Evolutionary conservation across 148 eudicot genomes (phyloP), one percentile per base, ranked within the genome.

Genomic region (Camellia lanceoleosa): DNA sequence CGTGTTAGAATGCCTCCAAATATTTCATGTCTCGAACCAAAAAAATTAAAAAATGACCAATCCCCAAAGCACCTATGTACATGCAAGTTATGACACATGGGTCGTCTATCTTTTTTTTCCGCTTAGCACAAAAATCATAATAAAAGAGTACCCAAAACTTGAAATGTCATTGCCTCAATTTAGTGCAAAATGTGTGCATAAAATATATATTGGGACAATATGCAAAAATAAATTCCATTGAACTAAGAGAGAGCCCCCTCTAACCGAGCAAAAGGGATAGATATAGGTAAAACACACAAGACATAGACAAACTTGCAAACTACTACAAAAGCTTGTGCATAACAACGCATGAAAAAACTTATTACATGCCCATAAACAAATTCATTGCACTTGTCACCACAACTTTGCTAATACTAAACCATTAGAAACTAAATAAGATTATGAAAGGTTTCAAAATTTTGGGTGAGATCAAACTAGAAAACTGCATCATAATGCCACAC

Each of bases 361-460:
- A 23, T 23, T 23, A 23, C 23, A 23, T 23, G 23, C 23, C 23
- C 23, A 23, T 23, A 23, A 23, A 23, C 23, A 23, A 23, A 23
- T 23, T 23, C 23, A 23, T 23, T 23, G 23, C 23, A 23, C 23
- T 23, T 23, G 23, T 23, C 14, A 3, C 62, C 18, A 2, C 14
- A 59, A 8, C 62, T 16, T 16, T 16, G 2, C 18, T 59, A 59
- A 8, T 47, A 0, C 51, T 47, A 47, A 47, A 47, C 51, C 6
- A 47, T 23, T 23, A 23, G 23, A 23, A 23, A 23, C 23, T 23
- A 23, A 23, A 23, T 23, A 23, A 23, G 23, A 23, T 23, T 46
- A 70, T 76, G 14, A 8, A 65, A 19, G 51, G 2, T n/a, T 78
- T 19, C 73, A 78, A 82, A 82, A 82, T 65, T 47, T 63, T 82